phyloP scores from a whole-genome alignment of 2,329 filamentous ascomycete genomes.

The Ilyonectria destructans region DNA sequence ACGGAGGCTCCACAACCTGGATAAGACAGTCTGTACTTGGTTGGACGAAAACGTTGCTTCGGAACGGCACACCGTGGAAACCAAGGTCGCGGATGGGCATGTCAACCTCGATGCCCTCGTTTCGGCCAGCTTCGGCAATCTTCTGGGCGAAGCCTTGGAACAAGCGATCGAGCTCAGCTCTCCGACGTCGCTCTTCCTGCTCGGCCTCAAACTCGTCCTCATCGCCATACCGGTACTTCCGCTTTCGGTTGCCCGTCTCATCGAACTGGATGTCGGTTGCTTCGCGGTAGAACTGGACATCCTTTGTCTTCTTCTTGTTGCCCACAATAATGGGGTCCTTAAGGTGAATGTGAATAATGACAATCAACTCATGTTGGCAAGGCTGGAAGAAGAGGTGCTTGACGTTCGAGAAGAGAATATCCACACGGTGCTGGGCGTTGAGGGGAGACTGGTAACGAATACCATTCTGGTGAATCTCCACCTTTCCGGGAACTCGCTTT shows the following conservation, averaged over 20 bases:
- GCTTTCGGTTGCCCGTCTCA: slow-evolving; percentile 97
- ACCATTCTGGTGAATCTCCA: slow-evolving; percentile 99
- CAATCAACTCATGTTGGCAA: slow-evolving; percentile 95
- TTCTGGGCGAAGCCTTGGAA: slow-evolving; percentile 98
- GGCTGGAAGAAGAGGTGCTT: slow-evolving; percentile 99
- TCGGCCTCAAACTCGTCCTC: slow-evolving; percentile 99
- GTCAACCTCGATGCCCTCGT: slow-evolving; percentile 92
- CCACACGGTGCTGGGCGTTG: slow-evolving; percentile 86
- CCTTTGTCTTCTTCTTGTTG: slow-evolving; percentile 98
- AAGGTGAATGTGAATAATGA: slow-evolving; percentile 97
- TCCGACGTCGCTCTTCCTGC: slow-evolving; percentile 93
- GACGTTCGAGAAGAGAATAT: slow-evolving; percentile 97
- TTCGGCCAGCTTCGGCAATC: slow-evolving; percentile 94
- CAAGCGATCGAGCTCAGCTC: slow-evolving; percentile 93
- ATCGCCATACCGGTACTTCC: slow-evolving; percentile 97
- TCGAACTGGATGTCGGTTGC: slow-evolving; percentile 99
- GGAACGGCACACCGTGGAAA: slow-evolving; percentile 96
- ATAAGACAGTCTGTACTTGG: slow-evolving; percentile 98
- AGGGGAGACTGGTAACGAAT: slow-evolving; percentile 91
- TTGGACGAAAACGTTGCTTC: slow-evolving; percentile 95
- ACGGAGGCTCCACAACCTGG: slow-evolving; percentile 96
- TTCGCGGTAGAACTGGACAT: slow-evolving; percentile 98
- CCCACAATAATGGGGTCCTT: slow-evolving; percentile 99
- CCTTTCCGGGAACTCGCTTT: slow-evolving; percentile 94
- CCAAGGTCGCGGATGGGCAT: slow-evolving; percentile 97